phyloP scores from a whole-genome alignment of 2,329 filamentous ascomycete genomes.

The Aureobasidium zeae region DNA sequence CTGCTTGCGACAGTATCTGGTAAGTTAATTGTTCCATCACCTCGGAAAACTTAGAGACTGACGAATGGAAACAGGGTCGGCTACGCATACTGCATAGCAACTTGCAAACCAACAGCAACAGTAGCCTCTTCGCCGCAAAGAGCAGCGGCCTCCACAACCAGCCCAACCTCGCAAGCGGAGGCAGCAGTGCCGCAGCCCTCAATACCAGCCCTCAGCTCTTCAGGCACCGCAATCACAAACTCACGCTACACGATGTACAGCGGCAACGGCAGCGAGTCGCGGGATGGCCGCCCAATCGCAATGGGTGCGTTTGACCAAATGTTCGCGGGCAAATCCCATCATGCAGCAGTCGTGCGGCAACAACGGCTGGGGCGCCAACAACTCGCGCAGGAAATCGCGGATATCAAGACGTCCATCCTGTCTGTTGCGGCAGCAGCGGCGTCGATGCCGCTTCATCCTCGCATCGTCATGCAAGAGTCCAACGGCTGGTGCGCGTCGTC shows the following conservation, averaged over 20 bases:
- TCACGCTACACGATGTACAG: constrained; percentile 24
- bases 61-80: constrained; percentile 13
- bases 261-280: constrained; percentile 29
- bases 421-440: constrained; percentile 23
- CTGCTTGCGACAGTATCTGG: constrained; percentile 20
- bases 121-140: too few species aligned
- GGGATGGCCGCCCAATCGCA: constrained; percentile 29
- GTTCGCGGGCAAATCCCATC: constrained; percentile 28
- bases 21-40: neutral
- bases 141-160: constrained; percentile 13
- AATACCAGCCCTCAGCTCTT: neutral
- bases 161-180: neutral
- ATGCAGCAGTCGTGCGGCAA: constrained; percentile 32
- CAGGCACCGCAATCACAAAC: neutral
- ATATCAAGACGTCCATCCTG: constrained; percentile 32
- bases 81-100: constrained; percentile 24
- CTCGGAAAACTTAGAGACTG: neutral
- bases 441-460: constrained; percentile 36
- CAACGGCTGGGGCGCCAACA: constrained; percentile 28
- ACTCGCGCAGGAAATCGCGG: constrained; percentile 31
- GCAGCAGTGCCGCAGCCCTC: too few species aligned
- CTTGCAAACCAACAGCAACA: too few species aligned
- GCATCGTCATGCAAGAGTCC: constrained; percentile 39
- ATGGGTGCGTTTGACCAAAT: constrained; percentile 32
- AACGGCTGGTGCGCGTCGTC: constrained; percentile 39